Base-by-base conservation (phyloP, 202 grass and related monocot species). In the Hordeum pubiflorum region DNA sequence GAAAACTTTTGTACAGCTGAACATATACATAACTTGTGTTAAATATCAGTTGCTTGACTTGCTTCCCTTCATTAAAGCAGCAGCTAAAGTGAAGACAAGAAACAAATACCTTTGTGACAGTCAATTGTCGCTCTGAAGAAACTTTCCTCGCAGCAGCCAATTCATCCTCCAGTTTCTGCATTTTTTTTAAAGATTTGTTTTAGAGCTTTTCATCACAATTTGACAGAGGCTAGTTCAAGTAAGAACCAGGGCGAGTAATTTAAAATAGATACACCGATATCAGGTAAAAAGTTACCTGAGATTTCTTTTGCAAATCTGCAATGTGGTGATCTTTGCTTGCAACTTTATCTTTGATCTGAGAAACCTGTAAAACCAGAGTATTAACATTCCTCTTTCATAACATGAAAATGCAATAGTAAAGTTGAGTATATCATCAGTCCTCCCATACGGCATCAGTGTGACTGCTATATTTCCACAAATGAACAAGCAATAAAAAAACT, bases 121-220 rank as follows among this genome's bases (percentile, higher is more conserved):
- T 81, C 58, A 89, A 75, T 48, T 88, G 87, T 75, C 87, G 82
- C 62, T 91, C 89, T 72, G 85, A 89, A 60, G 89, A 87, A 65
- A 94, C 71, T 87, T 91, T 94, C 62, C 69, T 58, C 9, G 89
- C 82, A 72, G 72, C 59, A 59, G 58, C 82, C 56, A 94, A 62
- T 56, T 89, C 87, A 86, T 94, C 92, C 76, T 94, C 92, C 81
- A 94, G 77, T 76, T 94, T 91, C 92, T 94, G 85, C 48, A 79
- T 63, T 89, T 85, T 77, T 39, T 61, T 1, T 10, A 43, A 11
- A 20, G 38, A 69, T 81, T 44, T 69, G 10, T 71, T 54, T 79
- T 39, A 6, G 32, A 37, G 56, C 36, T 63, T 22, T 32, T 69
- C 54, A 56, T 56, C 26, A 76, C 1, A 76, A 70, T 22, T 56